phyloP scores from a whole-genome alignment of 2,329 filamentous ascomycete genomes.

The Aspergillus sp. region DNA sequence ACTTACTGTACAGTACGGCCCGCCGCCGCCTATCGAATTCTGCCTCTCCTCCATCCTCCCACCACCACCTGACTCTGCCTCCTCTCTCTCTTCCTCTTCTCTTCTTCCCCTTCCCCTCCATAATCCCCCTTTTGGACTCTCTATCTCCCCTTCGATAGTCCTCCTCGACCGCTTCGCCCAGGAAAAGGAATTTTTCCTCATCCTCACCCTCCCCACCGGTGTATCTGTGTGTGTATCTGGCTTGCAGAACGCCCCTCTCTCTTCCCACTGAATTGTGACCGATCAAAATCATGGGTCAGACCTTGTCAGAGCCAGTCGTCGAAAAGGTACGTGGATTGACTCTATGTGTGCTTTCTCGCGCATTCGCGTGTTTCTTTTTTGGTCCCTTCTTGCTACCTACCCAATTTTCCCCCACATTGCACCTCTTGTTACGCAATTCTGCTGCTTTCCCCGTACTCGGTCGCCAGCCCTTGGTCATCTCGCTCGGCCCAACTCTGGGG shows the following conservation, averaged over 20 bases:
- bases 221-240: slow-evolving; percentile 10
- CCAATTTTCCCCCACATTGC: slow-evolving; percentile 26
- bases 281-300: slow-evolving; percentile 82
- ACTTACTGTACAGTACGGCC: background rate
- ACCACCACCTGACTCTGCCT: background rate
- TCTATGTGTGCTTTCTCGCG: background rate
- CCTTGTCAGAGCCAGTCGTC: slow-evolving; percentile 96
- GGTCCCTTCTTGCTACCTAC: slow-evolving; percentile 10
- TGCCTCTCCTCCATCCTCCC: background rate
- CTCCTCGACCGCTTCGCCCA: slow-evolving; percentile 11
- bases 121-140: too few species aligned
- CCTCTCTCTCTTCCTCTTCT: background rate
- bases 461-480: slow-evolving; percentile 8
- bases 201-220: slow-evolving; percentile 5
- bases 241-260: slow-evolving; percentile 3
- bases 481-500: slow-evolving; percentile 1
- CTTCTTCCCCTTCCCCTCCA: slow-evolving; percentile 12
- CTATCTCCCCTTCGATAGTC: slow-evolving; percentile 16
- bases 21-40: background rate
- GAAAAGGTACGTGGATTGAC: slow-evolving; percentile 75
- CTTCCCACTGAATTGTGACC: slow-evolving; percentile 18
- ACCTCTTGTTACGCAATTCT: slow-evolving; percentile 20
- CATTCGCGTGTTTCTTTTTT: slow-evolving; percentile 18
- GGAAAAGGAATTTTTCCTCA: slow-evolving; percentile 8
- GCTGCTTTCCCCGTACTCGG: too few species aligned